Percentiles rank a stretch among this genome's conserved stretches.
Conservation (phyloP, 2,329 filamentous ascomycete species). For the Metarhizium anisopliae region DNA sequence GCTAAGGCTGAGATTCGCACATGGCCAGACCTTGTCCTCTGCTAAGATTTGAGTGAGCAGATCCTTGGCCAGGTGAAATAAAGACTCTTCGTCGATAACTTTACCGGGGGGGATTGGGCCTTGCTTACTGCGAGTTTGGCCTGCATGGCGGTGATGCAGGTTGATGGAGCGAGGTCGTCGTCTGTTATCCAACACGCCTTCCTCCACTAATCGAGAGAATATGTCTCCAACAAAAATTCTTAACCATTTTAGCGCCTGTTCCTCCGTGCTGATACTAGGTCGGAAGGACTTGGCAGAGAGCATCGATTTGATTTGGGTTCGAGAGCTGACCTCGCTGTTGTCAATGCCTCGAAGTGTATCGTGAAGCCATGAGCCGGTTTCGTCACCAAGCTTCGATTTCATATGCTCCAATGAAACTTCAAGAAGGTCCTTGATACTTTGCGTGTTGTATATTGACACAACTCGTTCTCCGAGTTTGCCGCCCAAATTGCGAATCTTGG, state of each 20-base stretch:
- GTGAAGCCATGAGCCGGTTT: slow-evolving; percentile 80
- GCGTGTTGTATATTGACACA: slow-evolving; percentile 70
- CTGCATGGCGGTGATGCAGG: slow-evolving; percentile 68
- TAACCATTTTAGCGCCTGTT: slow-evolving; percentile 78
- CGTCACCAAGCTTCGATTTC: slow-evolving; percentile 69
- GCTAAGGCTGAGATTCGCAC: slow-evolving; percentile 78
- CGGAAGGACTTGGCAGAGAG: slow-evolving; percentile 92
- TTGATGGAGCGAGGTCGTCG: slow-evolving; percentile 79
- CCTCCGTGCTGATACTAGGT: slow-evolving; percentile 67
- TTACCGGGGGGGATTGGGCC: slow-evolving; percentile 69
- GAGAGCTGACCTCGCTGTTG: slow-evolving; percentile 75
- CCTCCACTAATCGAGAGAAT: slow-evolving; percentile 78
- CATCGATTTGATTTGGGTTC: slow-evolving; percentile 96
- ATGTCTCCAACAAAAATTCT: slow-evolving; percentile 90
- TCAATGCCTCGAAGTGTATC: slow-evolving; percentile 80
- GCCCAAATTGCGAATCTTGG: slow-evolving; percentile 89
- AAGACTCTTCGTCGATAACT: slow-evolving; percentile 57
- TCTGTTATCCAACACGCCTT: slow-evolving; percentile 81
- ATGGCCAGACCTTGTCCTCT: slow-evolving; percentile 81
- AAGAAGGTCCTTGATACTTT: slow-evolving; percentile 68
- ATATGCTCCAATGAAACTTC: slow-evolving; percentile 64
- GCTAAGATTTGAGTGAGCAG: slow-evolving; percentile 69
- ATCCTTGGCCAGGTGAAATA: slow-evolving; percentile 69
- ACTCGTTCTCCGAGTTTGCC: slow-evolving; percentile 90
- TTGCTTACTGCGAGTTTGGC: slow-evolving; percentile 66